A percentile compares a stretch with the other conserved stretches of the same genome.
These are phyloP conservation scores for Trichoderma breve DNA, from an alignment of 2,329 filamentous ascomycete genomes.

Conservation along the genomic window DNA sequence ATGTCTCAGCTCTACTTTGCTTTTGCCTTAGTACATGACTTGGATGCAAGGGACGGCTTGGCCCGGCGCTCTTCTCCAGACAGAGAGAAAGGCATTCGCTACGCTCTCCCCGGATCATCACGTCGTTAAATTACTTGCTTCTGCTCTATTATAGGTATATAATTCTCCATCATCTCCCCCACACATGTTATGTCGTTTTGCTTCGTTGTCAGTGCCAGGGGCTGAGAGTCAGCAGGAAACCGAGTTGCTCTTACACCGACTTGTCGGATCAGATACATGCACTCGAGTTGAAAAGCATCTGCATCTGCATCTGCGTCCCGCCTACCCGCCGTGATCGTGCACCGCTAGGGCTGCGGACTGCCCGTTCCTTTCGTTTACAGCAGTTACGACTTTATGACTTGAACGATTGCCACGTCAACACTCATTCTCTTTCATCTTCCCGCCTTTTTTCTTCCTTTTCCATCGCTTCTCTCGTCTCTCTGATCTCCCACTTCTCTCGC, in stretches of 20 bases:
- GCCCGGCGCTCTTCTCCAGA: neutral
- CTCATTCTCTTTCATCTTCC: neutral
- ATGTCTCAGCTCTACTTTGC: conserved; percentile 8
- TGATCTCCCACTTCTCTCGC: neutral
- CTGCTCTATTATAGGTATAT: neutral
- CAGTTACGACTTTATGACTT: conserved; percentile 17
- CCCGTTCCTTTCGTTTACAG: neutral
- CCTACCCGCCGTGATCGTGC: conserved; percentile 6
- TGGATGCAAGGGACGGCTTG: neutral
- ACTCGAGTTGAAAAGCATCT: neutral
- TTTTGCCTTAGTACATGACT: neutral
- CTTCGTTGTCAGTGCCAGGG: neutral
- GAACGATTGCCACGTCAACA: conserved; percentile 7
- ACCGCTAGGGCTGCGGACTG: neutral
- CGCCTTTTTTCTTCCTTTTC: neutral
- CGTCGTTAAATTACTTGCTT: neutral
- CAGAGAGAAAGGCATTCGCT: neutral
- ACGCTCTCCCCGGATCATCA: neutral
- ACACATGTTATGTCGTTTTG: neutral
- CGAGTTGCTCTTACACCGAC: conserved; percentile 14
- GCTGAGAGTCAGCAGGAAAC: neutral
- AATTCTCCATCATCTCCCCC: neutral
- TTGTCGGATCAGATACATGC: neutral
- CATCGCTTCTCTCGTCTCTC: neutral
- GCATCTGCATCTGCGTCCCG: conserved; percentile 12